Base-by-base conservation (phyloP, 2,329 filamentous ascomycete species). In the Rutstroemia sp. region DNA sequence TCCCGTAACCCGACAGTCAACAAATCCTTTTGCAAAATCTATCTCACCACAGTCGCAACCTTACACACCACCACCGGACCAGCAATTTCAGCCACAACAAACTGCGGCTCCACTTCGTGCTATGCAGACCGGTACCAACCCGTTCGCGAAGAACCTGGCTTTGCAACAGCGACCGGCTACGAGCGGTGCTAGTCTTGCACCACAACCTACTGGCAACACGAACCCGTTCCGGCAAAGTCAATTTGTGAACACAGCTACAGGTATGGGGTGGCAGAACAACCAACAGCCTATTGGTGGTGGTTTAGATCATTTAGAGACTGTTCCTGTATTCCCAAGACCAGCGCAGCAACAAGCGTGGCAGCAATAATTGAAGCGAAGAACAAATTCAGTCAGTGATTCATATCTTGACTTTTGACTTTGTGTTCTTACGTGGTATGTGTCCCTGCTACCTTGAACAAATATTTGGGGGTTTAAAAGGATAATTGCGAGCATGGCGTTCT, bases 141-240 rank as follows among this genome's bases (percentile, higher is more conserved):
- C 86, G 0, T 89, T 89, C 66, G 80, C 85, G 19, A 80, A 83
- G 47, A 78, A 75, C 48, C 62, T 66, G 23, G 53, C 59, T 9
- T 54, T 66, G 54, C 62, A 62, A 51, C n/a, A 61, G 52, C 58
- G 64, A 19, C 65, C 67, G 30, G 63, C 65, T 52, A 67, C 66
- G 5, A 72, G 72, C 37, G 72, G 71, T 10, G 34, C 47, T n/a
- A 37, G 42, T 49, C 73, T 94, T 5, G 79, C 80, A 53, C 83
- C 90, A 2, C 90, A 92, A 66, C 81, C 87, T 1, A 96, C 92
- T 0, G 92, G 91, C 8, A 90, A 83, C 66, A 96, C 92, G 2
- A 99, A 99, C 67, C 94, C 94, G 0, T 97, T 97, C 79, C 82
- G 94, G 16, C 91, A 97, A 69, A 90, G 88, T 47, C 84, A 86